phyloP scores from a whole-genome alignment of 208 protist genomes.

The Leishmania gerbilli region DNA sequence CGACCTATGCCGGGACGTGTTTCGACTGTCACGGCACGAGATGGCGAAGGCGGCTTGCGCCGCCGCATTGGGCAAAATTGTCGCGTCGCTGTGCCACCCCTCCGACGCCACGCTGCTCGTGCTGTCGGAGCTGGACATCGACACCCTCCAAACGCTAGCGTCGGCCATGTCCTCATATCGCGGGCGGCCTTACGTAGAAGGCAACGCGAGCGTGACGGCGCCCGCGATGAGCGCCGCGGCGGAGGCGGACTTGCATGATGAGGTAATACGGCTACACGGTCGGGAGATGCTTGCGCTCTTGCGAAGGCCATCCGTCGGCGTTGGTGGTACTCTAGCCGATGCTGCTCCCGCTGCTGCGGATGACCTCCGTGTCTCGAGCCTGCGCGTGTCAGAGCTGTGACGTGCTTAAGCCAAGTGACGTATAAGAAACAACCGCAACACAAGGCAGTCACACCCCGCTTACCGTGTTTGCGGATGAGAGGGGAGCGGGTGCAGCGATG shows the following conservation, averaged over 20 bases:
- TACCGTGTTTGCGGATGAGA: not conserved
- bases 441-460: not conserved
- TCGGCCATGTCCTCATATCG: constrained; percentile 47
- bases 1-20: constrained; percentile 70
- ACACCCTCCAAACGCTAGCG: constrained; percentile 24
- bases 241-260: constrained; percentile 44
- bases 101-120: constrained; percentile 14
- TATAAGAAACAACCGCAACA: no score
- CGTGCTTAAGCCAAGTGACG: not conserved
- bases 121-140: constrained; percentile 26
- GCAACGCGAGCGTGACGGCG: not conserved
- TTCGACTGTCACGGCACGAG: constrained; percentile 55
- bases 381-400: not conserved
- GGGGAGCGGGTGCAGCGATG: not conserved
- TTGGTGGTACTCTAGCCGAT: not conserved
- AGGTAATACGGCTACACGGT: constrained; percentile 71
- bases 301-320: not conserved
- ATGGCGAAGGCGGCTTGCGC: constrained; percentile 87
- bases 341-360: not conserved
- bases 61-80: constrained; percentile 46
- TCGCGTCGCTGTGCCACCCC: constrained; percentile 20
- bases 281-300: constrained; percentile 38
- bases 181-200: not conserved
- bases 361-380: not conserved
- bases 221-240: not conserved